Conservation (phyloP, 2,329 filamentous ascomycete genomes). For the Pseudopithomyces chartarum region DNA sequence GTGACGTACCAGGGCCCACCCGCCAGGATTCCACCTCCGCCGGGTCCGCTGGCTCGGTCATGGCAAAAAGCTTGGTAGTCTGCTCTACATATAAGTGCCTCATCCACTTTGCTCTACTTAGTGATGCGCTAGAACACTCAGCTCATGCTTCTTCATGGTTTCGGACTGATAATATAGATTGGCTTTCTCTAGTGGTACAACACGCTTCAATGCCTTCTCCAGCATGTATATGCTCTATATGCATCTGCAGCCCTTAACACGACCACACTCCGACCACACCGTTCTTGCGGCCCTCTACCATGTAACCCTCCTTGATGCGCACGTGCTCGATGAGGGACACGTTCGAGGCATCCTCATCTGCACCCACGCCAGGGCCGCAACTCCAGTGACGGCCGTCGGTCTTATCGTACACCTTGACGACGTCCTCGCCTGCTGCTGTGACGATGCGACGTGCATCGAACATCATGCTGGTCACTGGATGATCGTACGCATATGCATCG, state of each 20-base stretch:
- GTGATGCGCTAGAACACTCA: constrained; percentile 4
- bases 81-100: too few species aligned
- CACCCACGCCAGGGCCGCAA: constrained; percentile 79
- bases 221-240: constrained; percentile 14
- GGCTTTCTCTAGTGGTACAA: constrained; percentile 7
- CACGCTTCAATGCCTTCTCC: neutral
- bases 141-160: neutral
- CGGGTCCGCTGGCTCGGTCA: neutral
- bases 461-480: constrained; percentile 93
- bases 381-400: constrained; percentile 95
- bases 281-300: constrained; percentile 87
- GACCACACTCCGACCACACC: constrained; percentile 88
- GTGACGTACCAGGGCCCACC: constrained; percentile 9
- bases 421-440: constrained; percentile 85
- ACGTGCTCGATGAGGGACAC: constrained; percentile 73
- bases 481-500: constrained; percentile 94
- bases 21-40: neutral
- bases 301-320: constrained; percentile 89
- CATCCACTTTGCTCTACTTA: constrained; percentile 19
- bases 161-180: neutral
- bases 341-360: constrained; percentile 66
- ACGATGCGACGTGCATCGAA: constrained; percentile 92
- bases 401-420: constrained; percentile 98
- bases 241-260: constrained; percentile 29
- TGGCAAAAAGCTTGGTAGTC: constrained; percentile 15